Evolutionary conservation across 345 rosid species (phyloP), one percentile per base, ranked within the genome.

Genomic region (Corchorus capsularis): DNA sequence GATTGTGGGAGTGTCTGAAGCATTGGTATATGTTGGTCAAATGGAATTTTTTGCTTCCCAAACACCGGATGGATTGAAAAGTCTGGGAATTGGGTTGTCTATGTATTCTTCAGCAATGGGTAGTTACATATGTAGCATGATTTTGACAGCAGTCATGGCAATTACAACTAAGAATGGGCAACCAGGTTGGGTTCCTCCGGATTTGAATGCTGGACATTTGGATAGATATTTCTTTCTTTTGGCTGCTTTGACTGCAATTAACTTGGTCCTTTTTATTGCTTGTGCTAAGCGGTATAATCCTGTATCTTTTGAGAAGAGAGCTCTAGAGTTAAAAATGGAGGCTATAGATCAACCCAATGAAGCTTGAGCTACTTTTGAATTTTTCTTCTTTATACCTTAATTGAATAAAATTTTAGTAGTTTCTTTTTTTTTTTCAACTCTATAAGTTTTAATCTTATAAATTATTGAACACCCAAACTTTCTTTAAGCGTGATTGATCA

Each of bases 171-270:
- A 20, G 46, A 57, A 81, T 7, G 78, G 86, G 75, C 66, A 73
- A 39, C 80, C 73, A 0, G 83, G 88, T 12, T 85, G 90, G 88
- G 80, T 87, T 63, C 80, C 87, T 5, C 75, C 80, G 0, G 79
- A 81, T 77, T 47, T 83, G 49, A 82, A 80, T 57, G 73, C 70
- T 3, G 86, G 85, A 27, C 83, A 85, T 70, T 41, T 85, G 55
- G 90, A 80, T 76, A 73, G 84, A 11, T 85, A 73, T 43, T 85
- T 83, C 80, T 87, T 83, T n/a, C 16, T 85, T 5, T 34, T 77
- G 3, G 83, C 88, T 52, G 71, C 75, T 6, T n/a, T 75, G 49
- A 54, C 76, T 17, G 45, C 79, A 7, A 19, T 80, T 0, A 73
- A 82, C 41, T 77, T 82, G 22, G 79, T 27, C 11, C 37, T 79